A percentile compares a stretch with the other conserved stretches of the same genome.
phyloP scores from a whole-genome alignment of 169 alveolate species.

The Plasmodium knowlesi region DNA sequence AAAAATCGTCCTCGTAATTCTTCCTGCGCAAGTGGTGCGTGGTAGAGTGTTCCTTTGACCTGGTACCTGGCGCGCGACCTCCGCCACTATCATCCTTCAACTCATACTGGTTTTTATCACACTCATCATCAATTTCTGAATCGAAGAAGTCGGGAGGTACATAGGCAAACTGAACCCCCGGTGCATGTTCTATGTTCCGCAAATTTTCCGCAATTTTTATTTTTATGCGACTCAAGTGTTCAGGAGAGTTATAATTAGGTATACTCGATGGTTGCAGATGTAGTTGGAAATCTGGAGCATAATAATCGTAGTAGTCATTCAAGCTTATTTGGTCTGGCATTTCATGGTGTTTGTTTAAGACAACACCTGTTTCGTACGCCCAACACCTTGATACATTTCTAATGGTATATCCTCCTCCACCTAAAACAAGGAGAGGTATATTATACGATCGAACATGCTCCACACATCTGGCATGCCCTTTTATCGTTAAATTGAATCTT shows the following conservation, averaged over 20 bases:
- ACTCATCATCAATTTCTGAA: constrained; percentile 84
- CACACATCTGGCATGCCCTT: constrained; percentile 99
- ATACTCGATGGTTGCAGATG: constrained; percentile 93
- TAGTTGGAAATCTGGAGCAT: constrained; percentile 96
- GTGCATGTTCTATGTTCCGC: constrained; percentile 95
- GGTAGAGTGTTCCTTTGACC: constrained; percentile 56
- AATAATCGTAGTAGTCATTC: constrained; percentile 96
- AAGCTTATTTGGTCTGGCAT: constrained; percentile 93
- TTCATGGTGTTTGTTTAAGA: constrained; percentile 90
- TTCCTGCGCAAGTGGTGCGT: constrained; percentile 82
- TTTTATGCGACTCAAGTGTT: constrained; percentile 93
- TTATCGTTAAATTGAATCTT: constrained; percentile 95
- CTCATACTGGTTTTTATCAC: constrained; percentile 78
- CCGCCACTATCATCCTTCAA: constrained; percentile 85
- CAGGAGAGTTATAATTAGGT: constrained; percentile 95
- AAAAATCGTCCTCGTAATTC: constrained; percentile 80
- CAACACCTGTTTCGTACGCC: constrained; percentile 99
- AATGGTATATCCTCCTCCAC: constrained; percentile 99
- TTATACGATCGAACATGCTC: constrained; percentile 92
- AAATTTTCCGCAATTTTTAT: constrained; percentile 93
- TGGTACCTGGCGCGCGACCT: constrained; percentile 61
- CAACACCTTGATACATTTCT: constrained; percentile 99
- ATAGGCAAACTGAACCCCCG: constrained; percentile 93
- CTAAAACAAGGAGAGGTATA: constrained; percentile 94
- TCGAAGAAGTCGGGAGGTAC: constrained; percentile 91